Conservation (phyloP, 805 yeast species). For the Cyberlindnera misumaiensis region DNA sequence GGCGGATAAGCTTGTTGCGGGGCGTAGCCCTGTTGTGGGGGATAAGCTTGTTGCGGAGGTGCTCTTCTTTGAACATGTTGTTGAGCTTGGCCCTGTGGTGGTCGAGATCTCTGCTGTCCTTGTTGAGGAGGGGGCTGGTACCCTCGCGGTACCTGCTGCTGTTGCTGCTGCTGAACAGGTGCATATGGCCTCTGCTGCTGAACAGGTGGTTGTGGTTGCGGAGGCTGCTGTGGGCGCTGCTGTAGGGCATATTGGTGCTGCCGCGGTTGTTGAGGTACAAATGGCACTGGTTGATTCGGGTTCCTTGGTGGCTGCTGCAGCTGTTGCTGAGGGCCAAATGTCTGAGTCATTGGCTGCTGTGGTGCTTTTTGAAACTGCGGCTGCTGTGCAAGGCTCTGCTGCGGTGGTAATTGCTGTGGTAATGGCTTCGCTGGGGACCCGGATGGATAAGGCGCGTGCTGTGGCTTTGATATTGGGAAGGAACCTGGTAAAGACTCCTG, state of each 20-base stretch:
- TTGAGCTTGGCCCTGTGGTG: background rate
- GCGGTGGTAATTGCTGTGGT: background rate
- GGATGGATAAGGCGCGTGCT: background rate
- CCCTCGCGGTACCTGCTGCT: constrained; percentile 2
- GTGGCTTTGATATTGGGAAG: constrained; percentile 9
- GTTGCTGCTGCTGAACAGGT: constrained; percentile 3
- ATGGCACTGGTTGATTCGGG: background rate
- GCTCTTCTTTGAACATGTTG: no score
- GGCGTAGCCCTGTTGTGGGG: constrained; percentile 3
- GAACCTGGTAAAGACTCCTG: constrained; percentile 11
- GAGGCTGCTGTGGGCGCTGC: constrained; percentile 2
- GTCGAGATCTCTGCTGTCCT: constrained; percentile 7
- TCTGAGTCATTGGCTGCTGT: background rate
- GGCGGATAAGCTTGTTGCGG: constrained; percentile 7
- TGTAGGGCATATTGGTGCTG: background rate
- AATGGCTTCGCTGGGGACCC: background rate
- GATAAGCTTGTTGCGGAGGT: constrained; percentile 2
- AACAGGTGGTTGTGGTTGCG: constrained; percentile 3
- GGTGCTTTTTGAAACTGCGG: background rate
- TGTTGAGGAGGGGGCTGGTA: constrained; percentile 4
- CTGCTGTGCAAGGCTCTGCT: background rate
- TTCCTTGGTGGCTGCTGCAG: background rate
- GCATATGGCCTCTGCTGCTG: constrained; percentile 7
- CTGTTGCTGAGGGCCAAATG: background rate
- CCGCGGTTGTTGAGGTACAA: background rate